phyloP scores from a whole-genome alignment of 495 filamentous ascomycete species.

The Penicillium chermesinum region DNA sequence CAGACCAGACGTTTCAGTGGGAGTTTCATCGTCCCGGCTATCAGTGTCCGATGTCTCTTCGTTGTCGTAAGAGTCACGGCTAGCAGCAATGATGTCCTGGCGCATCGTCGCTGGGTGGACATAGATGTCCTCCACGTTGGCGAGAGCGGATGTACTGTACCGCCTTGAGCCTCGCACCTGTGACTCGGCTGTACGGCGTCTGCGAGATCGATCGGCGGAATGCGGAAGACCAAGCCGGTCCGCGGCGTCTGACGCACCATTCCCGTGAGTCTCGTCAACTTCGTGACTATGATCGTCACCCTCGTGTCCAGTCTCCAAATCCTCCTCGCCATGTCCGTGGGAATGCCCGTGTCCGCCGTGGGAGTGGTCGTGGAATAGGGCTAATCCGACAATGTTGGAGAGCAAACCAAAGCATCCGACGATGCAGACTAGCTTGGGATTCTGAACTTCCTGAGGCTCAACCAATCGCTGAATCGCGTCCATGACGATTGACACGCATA shows the following conservation, averaged over 20 bases:
- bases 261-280: slow-evolving; percentile 17
- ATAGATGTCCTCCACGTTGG: slow-evolving; percentile 65
- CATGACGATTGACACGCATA: slow-evolving; percentile 92
- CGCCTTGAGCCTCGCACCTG: slow-evolving; percentile 47
- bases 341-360: slow-evolving; percentile 52
- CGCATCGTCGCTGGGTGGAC: slow-evolving; percentile 87
- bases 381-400: slow-evolving; percentile 84
- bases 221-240: slow-evolving; percentile 41
- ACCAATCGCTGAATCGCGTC: slow-evolving; percentile 87
- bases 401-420: slow-evolving; percentile 82
- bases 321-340: slow-evolving; percentile 23
- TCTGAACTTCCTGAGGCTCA: slow-evolving; percentile 77
- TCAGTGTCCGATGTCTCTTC: slow-evolving; percentile 53
- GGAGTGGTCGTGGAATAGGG: slow-evolving; percentile 88
- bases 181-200: slow-evolving; percentile 30
- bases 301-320: slow-evolving; percentile 43
- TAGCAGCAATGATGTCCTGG: slow-evolving; percentile 82
- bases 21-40: slow-evolving; percentile 41
- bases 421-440: slow-evolving; percentile 77
- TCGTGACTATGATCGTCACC: slow-evolving; percentile 33
- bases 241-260: slow-evolving; percentile 10
- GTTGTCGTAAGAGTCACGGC: slow-evolving; percentile 46
- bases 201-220: slow-evolving; percentile 26
- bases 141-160: slow-evolving; percentile 49
- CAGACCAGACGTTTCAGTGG: slow-evolving; percentile 36